Conservation (phyloP, 2,329 filamentous ascomycete genomes). For the Pseudogymnoascus sp. region DNA sequence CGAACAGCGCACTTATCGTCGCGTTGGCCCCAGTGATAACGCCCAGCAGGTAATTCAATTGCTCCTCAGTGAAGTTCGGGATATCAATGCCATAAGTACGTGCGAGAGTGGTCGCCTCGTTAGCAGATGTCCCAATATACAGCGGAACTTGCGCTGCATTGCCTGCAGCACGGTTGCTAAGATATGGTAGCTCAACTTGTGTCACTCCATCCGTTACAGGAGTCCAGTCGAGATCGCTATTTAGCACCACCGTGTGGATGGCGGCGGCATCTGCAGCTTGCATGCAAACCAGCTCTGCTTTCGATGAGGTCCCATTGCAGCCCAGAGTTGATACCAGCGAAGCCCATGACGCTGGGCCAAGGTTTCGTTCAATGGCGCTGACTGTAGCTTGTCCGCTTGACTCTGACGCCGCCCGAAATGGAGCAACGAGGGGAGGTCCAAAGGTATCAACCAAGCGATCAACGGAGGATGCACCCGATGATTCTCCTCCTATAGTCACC, state of each 20-base stretch:
- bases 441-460: constrained; percentile 6
- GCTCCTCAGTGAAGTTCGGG: background rate
- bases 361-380: background rate
- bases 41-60: background rate
- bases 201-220: background rate
- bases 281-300: background rate
- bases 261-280: background rate
- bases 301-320: background rate
- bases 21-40: background rate
- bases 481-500: constrained; percentile 48
- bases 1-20: background rate
- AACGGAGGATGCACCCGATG: constrained; percentile 38
- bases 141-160: background rate
- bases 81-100: background rate
- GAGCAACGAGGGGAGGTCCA: background rate
- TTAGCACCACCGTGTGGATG: background rate
- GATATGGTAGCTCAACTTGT: background rate
- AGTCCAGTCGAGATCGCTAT: background rate
- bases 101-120: background rate
- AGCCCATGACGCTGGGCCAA: background rate
- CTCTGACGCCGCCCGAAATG: constrained; percentile 11
- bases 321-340: background rate
- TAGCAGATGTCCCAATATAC: background rate
- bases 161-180: background rate
- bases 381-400: background rate